A percentile compares a stretch with the other conserved stretches of the same genome.
These are phyloP conservation scores for Colletotrichum agaves DNA, from an alignment of 2,329 filamentous ascomycete genomes.

Conservation along the genomic window DNA sequence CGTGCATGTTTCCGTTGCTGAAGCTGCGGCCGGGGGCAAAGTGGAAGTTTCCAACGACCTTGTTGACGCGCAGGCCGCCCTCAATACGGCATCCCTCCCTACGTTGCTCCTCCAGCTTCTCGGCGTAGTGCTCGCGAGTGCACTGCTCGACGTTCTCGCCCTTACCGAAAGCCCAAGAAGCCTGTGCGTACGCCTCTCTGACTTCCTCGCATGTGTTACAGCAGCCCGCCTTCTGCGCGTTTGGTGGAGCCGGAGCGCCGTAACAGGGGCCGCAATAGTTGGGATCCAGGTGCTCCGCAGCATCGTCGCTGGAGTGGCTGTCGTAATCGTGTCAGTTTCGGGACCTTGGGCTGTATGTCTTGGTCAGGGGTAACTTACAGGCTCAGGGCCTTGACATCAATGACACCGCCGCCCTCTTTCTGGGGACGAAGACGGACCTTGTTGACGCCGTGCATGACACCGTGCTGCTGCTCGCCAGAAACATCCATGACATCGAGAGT, in stretches of 20 bases:
- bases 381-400: slow-evolving; percentile 75
- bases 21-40: slow-evolving; percentile 96
- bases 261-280: slow-evolving; percentile 95
- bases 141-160: slow-evolving; percentile 96
- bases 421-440: slow-evolving; percentile 84
- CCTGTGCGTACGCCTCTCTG: slow-evolving; percentile 88
- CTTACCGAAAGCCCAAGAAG: slow-evolving; percentile 93
- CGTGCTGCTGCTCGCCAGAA: slow-evolving; percentile 94
- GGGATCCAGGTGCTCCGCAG: slow-evolving; percentile 83
- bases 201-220: slow-evolving; percentile 99
- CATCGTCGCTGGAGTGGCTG: slow-evolving; percentile 75
- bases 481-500: slow-evolving; percentile 99
- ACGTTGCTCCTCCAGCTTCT: slow-evolving; percentile 87
- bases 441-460: slow-evolving; percentile 90
- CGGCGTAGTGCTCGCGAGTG: slow-evolving; percentile 90
- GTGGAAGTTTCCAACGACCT: slow-evolving; percentile 98
- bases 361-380: slow-evolving; percentile 61
- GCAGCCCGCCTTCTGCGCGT: slow-evolving; percentile 83
- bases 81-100: slow-evolving; percentile 95
- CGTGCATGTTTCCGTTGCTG: slow-evolving; percentile 96
- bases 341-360: slow-evolving; percentile 26
- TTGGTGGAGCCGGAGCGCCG: slow-evolving; percentile 79
- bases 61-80: slow-evolving; percentile 93
- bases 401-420: slow-evolving; percentile 78
- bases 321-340: slow-evolving; percentile 29